A percentile compares a stretch with the other conserved stretches of the same genome.
phyloP scores from a whole-genome alignment of 257 asterid genomes.

The Capsicum baccatum region DNA sequence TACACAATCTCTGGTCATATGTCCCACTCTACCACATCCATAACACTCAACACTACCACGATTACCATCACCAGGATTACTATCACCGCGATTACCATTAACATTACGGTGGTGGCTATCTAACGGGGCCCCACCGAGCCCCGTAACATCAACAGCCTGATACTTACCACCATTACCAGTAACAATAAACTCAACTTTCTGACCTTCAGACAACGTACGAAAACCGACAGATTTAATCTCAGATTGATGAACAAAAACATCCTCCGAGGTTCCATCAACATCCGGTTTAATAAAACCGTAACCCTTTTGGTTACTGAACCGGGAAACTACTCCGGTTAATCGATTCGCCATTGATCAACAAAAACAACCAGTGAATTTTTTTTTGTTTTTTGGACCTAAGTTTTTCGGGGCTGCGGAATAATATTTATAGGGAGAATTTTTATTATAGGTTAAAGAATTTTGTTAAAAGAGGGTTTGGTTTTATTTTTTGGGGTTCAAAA shows the following conservation, averaged over 20 bases:
- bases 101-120: not conserved
- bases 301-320: conserved; percentile 67
- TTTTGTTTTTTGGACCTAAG: not conserved
- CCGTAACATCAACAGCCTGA: conserved; percentile 69
- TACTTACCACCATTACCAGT: conserved; percentile 55
- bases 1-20: not conserved
- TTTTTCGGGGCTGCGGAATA: not conserved
- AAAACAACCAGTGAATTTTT: not conserved
- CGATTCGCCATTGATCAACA: conserved; percentile 56
- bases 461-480: too few species aligned
- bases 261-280: conserved; percentile 50
- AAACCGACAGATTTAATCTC: conserved; percentile 80
- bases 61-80: too few species aligned
- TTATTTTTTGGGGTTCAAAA: too few species aligned
- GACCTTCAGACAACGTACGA: conserved; percentile 68
- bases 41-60: too few species aligned
- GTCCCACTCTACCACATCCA: conserved; percentile 17
- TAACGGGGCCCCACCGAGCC: conserved; percentile 58
- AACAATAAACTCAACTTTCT: conserved; percentile 69
- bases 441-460: not conserved
- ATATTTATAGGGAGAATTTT: not conserved
- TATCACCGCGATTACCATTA: too few species aligned
- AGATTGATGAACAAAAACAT: conserved; percentile 77
- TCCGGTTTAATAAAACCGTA: conserved; percentile 81
- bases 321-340: conserved; percentile 64